Evolutionary conservation across 345 rosid genomes (phyloP).

Genomic region (Eucalyptus leucophloia): DNA sequence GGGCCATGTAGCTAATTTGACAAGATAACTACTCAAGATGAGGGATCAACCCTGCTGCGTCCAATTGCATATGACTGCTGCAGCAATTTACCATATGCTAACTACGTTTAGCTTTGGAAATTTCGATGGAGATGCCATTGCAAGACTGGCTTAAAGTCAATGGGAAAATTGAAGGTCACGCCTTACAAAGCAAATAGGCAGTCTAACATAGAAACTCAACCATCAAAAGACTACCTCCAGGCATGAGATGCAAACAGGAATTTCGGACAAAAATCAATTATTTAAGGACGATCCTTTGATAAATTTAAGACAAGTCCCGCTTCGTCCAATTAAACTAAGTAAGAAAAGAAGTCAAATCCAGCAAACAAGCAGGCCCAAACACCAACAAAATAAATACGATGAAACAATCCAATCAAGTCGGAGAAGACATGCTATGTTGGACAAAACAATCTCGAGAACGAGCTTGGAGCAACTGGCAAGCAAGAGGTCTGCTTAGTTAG

Average conservation of each 20-base stretch:
- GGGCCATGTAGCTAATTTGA: background rate
- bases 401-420: background rate
- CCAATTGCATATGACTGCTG: background rate
- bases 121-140: background rate
- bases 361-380: background rate
- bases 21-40: background rate
- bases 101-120: background rate
- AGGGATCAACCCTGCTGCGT: background rate
- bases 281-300: background rate
- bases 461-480: background rate
- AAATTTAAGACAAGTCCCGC: background rate
- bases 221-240: background rate
- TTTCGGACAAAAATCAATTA: background rate
- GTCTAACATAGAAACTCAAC: background rate
- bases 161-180: background rate
- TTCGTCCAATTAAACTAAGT: background rate
- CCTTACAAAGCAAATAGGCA: background rate
- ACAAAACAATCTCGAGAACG: background rate
- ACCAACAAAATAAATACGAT: background rate
- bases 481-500: background rate
- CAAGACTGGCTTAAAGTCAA: background rate
- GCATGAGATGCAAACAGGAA: background rate
- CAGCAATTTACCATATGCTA: background rate
- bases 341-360: background rate
- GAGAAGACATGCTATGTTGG: background rate